Conservation (phyloP, 75 land plant species). For the Pseudotsuga menziesii region DNA sequence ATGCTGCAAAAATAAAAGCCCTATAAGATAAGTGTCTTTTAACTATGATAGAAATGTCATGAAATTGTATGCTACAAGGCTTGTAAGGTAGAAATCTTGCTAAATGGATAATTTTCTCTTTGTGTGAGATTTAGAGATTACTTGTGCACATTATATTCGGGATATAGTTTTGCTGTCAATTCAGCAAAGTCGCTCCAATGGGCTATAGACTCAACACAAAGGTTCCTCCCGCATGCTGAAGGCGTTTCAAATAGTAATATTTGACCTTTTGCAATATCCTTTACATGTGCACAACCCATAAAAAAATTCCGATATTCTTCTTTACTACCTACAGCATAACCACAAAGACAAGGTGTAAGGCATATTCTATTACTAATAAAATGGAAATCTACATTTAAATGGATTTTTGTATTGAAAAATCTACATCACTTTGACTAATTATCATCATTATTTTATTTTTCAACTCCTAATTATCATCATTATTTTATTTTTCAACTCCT, state of each 20-base stretch:
- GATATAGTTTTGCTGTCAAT: conserved; percentile 61
- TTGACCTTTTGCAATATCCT: conserved; percentile 82
- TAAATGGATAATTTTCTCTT: too few relatives aligned
- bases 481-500: too few relatives aligned
- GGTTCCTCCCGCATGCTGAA: conserved; percentile 69
- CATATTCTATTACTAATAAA: neutral
- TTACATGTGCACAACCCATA: conserved; percentile 70
- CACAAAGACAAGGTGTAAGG: neutral
- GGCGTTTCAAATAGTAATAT: conserved; percentile 68
- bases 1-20: conserved; percentile 20
- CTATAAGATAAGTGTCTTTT: too few relatives aligned
- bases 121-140: conserved; percentile 4
- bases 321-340: conserved; percentile 37
- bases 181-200: conserved; percentile 72
- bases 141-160: conserved; percentile 62
- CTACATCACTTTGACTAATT: neutral
- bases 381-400: neutral
- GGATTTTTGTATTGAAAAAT: neutral
- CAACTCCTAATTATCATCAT: too few relatives aligned
- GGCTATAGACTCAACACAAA: conserved; percentile 68
- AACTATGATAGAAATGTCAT: too few relatives aligned
- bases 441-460: too few relatives aligned
- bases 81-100: too few relatives aligned
- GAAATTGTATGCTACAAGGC: too few relatives aligned
- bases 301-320: conserved; percentile 47